These are phyloP conservation scores for Neurospora sp. DNA, from an alignment of 495 filamentous ascomycete species.

Conservation along the genomic window DNA sequence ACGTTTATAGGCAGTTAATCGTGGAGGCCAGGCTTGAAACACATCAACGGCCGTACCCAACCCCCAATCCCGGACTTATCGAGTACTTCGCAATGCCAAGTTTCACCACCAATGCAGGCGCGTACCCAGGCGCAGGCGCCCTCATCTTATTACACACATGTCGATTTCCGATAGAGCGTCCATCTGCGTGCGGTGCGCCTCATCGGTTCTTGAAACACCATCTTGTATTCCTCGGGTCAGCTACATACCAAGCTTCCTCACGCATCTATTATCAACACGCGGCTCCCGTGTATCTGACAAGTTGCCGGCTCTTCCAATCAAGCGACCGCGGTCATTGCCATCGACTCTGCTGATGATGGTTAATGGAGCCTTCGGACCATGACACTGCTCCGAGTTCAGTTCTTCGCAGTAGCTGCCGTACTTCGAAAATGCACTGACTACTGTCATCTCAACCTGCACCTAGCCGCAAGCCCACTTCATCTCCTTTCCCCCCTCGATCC, in stretches of 20 bases:
- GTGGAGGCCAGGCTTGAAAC: not conserved
- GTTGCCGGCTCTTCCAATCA: not conserved
- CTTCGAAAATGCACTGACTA: not conserved
- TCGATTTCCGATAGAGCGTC: not conserved
- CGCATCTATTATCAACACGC: not conserved
- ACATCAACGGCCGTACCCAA: constrained; percentile 5
- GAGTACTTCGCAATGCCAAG: not conserved
- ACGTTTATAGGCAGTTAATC: not conserved
- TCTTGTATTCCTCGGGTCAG: not conserved
- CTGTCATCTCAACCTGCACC: constrained; percentile 10
- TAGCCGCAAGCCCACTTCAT: constrained; percentile 20
- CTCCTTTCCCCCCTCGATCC: constrained; percentile 22
- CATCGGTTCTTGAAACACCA: constrained; percentile 9
- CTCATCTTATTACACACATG: not conserved
- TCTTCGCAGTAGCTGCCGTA: not conserved
- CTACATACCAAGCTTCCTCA: not conserved
- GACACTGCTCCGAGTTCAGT: not conserved
- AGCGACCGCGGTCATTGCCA: not conserved
- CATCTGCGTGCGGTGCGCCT: not conserved
- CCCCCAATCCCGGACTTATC: not conserved
- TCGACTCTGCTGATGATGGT: not conserved
- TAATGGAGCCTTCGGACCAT: constrained; percentile 1
- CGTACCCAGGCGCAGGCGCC: not conserved
- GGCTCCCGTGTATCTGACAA: not conserved
- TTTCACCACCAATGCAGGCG: constrained; percentile 3